Evolutionary conservation across 1,139 yeast species (phyloP), one percentile per base, ranked within the genome.

Genomic region (Debaryomyces nepalensis): DNA sequence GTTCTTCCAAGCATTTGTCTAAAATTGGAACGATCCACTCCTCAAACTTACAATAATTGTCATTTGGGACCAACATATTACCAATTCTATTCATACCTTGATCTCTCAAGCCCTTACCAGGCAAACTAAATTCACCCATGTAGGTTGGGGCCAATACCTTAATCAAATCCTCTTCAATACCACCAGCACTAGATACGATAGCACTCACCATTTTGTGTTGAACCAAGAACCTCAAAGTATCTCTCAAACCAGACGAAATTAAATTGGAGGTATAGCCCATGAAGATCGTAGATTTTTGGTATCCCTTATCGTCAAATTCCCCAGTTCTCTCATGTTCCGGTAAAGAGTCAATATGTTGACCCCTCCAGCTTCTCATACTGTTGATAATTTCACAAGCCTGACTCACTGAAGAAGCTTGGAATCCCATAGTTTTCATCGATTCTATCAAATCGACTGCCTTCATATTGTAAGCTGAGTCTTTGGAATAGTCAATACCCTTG

Each of bases 81-180:
- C 99, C 99, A 55, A 95, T 95, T 68, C 99, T 83, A 71, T 93
- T 93, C 84, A 93, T 83, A 47, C 99, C 99, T 64, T 90, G 86
- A 41, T 90, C 96, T 65, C 99, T 82, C 52, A 93, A 77, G 27
- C 79, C 75, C 46, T 83, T 75, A 47, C 99, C 99, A 12, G 84
- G 82, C 51, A 91, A 75, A 37, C 84, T 63, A 63, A 90, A 93
- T 37, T 90, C 97, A 40, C 99, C 97, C 75, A 93, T 73, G 58
- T 84, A 91, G 3, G 99, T 93, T 43, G 97, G 96, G 1, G 98
- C 99, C 48, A 93, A 75, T 60, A 96, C 90, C 64, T 93, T 93
- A 70, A 93, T 93, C 44, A 95, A 71, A 68, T 93, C 99, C 67
- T 93, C 99, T 66, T 93, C 99, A 49, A 93, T 82, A 51, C 99